Conservation (phyloP, 495 filamentous ascomycete genomes). For the Astrothelium macrocarpum region DNA sequence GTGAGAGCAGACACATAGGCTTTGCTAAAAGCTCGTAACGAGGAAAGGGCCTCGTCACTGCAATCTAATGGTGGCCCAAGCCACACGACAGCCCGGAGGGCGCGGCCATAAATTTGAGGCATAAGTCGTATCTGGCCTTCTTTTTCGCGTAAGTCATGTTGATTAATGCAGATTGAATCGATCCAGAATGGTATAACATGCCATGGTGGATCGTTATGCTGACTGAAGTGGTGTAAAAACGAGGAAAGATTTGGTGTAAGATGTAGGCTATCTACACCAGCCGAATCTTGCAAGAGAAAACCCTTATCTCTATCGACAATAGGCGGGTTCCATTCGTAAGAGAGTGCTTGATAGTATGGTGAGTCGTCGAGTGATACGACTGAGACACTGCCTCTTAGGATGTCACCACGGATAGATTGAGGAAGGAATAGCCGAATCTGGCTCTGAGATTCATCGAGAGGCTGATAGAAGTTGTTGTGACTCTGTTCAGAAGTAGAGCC, state of each 20-base stretch:
- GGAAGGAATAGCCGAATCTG: background rate
- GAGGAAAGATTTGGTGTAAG: background rate
- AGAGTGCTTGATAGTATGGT: background rate
- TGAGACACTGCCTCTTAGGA: background rate
- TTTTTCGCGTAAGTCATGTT: background rate
- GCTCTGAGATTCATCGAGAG: background rate
- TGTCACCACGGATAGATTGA: background rate
- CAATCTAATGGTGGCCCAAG: background rate
- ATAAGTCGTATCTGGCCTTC: background rate
- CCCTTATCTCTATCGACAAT: background rate
- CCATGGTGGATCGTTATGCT: background rate
- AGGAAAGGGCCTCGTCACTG: background rate
- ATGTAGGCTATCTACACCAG: background rate
- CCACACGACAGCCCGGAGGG: background rate
- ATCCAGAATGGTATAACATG: background rate
- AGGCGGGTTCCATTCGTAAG: background rate
- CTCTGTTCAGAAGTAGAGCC: background rate
- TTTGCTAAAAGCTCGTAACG: background rate
- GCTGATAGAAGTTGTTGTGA: background rate
- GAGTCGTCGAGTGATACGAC: background rate
- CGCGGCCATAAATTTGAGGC: background rate
- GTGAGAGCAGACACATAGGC: background rate
- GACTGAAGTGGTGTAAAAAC: background rate
- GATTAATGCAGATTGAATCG: background rate
- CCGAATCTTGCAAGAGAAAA: background rate